Base-by-base conservation (phyloP, 2,329 filamentous ascomycete genomes). In the Hypoxylon sp. region DNA sequence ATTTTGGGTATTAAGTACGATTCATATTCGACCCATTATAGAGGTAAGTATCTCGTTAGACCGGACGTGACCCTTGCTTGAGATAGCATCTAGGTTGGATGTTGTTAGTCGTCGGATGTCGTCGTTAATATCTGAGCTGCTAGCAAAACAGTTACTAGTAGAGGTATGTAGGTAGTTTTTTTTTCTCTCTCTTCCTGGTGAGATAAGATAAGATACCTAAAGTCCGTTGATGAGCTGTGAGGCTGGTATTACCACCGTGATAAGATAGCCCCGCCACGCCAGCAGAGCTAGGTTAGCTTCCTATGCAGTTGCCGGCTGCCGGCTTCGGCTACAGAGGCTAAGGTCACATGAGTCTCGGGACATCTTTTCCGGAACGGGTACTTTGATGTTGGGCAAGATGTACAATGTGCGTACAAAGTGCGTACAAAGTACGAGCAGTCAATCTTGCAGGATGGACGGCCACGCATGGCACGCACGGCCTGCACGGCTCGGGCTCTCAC, bases 1-100 rank as follows among this genome's bases (percentile, higher is more conserved):
- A 81, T 81, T 18, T 58, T 67, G 6, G 67, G 45, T 18, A 40
- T 35, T 26, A 47, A 48, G 23, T 48, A 40, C 38, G 13, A 27
- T 23, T 40, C 55, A 55, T 61, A 40, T 48, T 26, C 1, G 17
- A 51, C 31, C 56, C 52, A 56, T 51, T 23, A 29, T 46, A 18
- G 26, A 53, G 15, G 17, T 18, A 23, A 17, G 17, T 43, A 13
- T 18, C 48, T 37, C 26, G 26, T 23, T 23, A 20, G 18, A 46
- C 41, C 27, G 45, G n/a, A 9, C n/a, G 11, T 43, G n/a, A n/a
- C n/a, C n/a, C n/a, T n/a, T n/a, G 29, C 46, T 35, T 48, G n/a
- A n/a, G 27, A 38, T 31, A n/a, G 8, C 13, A 31, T 2, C 29
- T 31, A n/a, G 23, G 31, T 38, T 42, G 42, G 35, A 40, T 43